Conservation (phyloP, 768 basidiomycete genomes). For the Phylloporus arenicola region DNA sequence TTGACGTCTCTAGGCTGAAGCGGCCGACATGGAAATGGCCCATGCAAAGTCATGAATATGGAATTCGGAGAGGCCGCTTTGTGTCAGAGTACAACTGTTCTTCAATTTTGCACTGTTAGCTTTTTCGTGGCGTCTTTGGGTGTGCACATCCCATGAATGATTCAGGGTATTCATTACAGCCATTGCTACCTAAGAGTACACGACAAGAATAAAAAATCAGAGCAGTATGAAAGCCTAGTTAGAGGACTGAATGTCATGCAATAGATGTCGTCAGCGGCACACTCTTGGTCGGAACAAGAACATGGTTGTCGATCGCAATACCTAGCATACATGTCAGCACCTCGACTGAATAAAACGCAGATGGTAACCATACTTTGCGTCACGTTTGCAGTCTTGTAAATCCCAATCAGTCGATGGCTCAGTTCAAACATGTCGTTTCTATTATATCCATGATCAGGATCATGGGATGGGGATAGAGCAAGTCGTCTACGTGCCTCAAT, state of each 20-base stretch:
- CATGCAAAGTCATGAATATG: too few relatives aligned
- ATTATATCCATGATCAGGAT: background rate
- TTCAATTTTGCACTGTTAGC: too few relatives aligned
- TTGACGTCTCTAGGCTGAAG: too few relatives aligned
- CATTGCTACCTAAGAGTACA: background rate
- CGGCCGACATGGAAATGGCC: too few relatives aligned
- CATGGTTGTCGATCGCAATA: background rate
- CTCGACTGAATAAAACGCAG: background rate
- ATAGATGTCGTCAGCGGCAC: background rate
- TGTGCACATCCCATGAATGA: too few relatives aligned
- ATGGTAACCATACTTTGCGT: background rate
- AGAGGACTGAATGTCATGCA: background rate
- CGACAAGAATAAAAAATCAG: background rate
- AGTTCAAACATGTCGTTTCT: constrained; percentile 99
- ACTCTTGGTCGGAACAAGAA: background rate
- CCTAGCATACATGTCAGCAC: background rate
- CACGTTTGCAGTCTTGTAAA: constrained; percentile 80
- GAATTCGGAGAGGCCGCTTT: too few relatives aligned
- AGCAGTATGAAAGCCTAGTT: background rate
- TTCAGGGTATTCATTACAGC: background rate
- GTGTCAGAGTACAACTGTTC: too few relatives aligned
- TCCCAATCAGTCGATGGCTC: constrained; percentile 93
- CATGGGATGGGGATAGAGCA: background rate
- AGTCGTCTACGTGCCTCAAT: constrained; percentile 53
- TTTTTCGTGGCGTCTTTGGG: too few relatives aligned